Conservation (phyloP, 257 asterid species). For the Fraxinus cuspidata region DNA sequence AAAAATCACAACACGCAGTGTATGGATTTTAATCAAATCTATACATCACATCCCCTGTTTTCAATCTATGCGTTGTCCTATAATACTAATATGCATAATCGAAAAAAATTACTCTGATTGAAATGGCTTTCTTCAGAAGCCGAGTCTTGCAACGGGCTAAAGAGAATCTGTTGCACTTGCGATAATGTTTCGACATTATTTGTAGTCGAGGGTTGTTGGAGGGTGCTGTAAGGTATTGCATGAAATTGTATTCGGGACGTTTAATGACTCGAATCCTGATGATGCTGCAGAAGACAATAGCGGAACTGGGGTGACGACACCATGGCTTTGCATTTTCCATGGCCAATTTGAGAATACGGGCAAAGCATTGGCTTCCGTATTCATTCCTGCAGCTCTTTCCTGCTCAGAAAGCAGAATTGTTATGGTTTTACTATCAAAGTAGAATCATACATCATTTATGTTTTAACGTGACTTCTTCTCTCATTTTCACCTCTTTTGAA, state of each 20-base stretch:
- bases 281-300: slow-evolving; percentile 82
- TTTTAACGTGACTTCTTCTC: not conserved
- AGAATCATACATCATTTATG: not conserved
- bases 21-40: not conserved
- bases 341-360: slow-evolving; percentile 63
- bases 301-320: slow-evolving; percentile 45
- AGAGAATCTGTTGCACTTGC: slow-evolving; percentile 14
- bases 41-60: not conserved
- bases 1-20: not conserved
- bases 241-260: slow-evolving; percentile 42
- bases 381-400: slow-evolving; percentile 53
- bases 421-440: not conserved
- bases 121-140: not conserved
- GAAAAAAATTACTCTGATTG: not conserved
- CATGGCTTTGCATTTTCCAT: slow-evolving; percentile 60
- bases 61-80: not conserved
- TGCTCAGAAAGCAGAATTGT: slow-evolving; percentile 29
- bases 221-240: slow-evolving; percentile 37
- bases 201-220: slow-evolving; percentile 33
- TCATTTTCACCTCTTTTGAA: not conserved
- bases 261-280: slow-evolving; percentile 72
- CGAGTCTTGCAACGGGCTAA: slow-evolving; percentile 12
- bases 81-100: not conserved
- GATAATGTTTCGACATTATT: slow-evolving; percentile 20
- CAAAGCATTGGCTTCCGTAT: slow-evolving; percentile 47